phyloP scores from a whole-genome alignment of 129 eudicot species.

The Dittrichia graveolens region DNA sequence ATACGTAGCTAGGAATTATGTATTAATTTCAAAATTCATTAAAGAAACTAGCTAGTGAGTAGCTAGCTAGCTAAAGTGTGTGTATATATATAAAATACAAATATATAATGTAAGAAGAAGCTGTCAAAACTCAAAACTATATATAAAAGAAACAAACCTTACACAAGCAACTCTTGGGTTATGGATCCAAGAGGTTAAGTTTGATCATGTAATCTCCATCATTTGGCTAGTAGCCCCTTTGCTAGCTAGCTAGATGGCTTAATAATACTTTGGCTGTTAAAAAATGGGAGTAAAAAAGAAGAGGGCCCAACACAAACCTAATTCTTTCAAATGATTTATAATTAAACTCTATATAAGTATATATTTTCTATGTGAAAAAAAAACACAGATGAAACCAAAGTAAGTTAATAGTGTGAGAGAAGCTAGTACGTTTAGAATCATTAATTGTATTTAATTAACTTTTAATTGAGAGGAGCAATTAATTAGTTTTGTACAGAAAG shows the following conservation, averaged over 20 bases:
- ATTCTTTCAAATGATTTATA: too few species aligned
- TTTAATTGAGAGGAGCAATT: neutral
- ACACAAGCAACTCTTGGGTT: neutral
- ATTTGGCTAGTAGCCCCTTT: neutral
- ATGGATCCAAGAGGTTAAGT: neutral
- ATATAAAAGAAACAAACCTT: neutral
- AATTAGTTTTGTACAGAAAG: conserved; percentile 37
- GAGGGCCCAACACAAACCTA: too few species aligned
- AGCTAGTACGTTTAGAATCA: conserved; percentile 4
- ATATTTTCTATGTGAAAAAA: neutral
- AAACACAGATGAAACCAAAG: conserved; percentile 12
- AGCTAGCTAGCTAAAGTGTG: too few species aligned
- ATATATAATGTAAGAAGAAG: too few species aligned
- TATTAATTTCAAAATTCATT: too few species aligned
- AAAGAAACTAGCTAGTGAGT: too few species aligned
- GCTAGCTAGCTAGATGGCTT: too few species aligned
- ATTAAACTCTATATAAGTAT: conserved; percentile 9
- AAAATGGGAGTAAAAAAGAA: too few species aligned
- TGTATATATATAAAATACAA: too few species aligned
- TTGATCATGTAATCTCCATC: neutral
- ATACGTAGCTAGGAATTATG: too few species aligned
- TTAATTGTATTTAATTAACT: conserved; percentile 11
- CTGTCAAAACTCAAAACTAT: too few species aligned
- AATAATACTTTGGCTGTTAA: too few species aligned
- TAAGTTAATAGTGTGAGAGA: conserved; percentile 8